phyloP scores from a whole-genome alignment of 805 yeast genomes.

The Wickerhamomyces chaumierensis region DNA sequence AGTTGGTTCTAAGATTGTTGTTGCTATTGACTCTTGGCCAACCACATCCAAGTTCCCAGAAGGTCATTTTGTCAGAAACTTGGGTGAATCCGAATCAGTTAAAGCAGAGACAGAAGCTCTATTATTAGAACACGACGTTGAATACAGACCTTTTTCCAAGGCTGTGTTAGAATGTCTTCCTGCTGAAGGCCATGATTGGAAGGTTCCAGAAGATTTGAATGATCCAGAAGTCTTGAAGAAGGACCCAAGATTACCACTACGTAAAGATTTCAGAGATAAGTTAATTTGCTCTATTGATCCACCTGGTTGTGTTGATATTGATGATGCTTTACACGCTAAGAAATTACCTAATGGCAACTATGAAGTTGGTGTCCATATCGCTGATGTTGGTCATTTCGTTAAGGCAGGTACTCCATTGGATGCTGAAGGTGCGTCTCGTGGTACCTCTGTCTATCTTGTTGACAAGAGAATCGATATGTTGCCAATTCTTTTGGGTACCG shows the following conservation, averaged over 20 bases:
- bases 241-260: constrained; percentile 36
- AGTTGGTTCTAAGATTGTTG: constrained; percentile 81
- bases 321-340: constrained; percentile 91
- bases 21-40: constrained; percentile 92
- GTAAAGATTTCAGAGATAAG: constrained; percentile 81
- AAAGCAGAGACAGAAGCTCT: constrained; percentile 96
- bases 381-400: constrained; percentile 96
- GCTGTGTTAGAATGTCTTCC: constrained; percentile 90
- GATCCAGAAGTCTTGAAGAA: constrained; percentile 42
- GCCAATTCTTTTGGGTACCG: constrained; percentile 90
- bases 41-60: constrained; percentile 73
- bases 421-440: constrained; percentile 93
- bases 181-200: constrained; percentile 87
- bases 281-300: constrained; percentile 95
- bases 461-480: constrained; percentile 98
- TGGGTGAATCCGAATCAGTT: constrained; percentile 85
- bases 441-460: constrained; percentile 93
- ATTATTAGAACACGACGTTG: constrained; percentile 89
- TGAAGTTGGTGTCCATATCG: constrained; percentile 98
- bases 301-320: constrained; percentile 96
- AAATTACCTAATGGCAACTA: constrained; percentile 81
- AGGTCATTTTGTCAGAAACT: constrained; percentile 85
- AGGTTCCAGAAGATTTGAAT: constrained; percentile 57
- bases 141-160: constrained; percentile 89
- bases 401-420: constrained; percentile 87